These are phyloP conservation scores for Avena atlantica DNA, from an alignment of 176 grass and related monocot species.

Conservation along the genomic window DNA sequence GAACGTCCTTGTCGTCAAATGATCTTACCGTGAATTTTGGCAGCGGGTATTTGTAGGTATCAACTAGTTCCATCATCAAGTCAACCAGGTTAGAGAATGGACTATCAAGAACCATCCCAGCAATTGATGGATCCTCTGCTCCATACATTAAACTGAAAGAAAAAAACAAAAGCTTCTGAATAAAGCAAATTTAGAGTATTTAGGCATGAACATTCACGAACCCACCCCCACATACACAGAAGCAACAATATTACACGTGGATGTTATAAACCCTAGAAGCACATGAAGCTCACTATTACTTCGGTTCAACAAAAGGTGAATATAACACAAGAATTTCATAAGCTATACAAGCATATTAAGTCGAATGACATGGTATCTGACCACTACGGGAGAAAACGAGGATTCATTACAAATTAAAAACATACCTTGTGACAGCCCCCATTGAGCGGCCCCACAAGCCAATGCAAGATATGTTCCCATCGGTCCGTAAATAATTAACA, in stretches of 20 bases:
- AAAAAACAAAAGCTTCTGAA: slow-evolving; percentile 28
- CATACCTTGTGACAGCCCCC: slow-evolving; percentile 94
- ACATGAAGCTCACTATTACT: slow-evolving; percentile 12
- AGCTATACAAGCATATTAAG: slow-evolving; percentile 33
- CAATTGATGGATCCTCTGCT: slow-evolving; percentile 99
- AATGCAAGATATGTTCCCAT: slow-evolving; percentile 90
- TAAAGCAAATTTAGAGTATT: slow-evolving; percentile 19
- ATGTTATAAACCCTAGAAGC: neutral
- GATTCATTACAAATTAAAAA: slow-evolving; percentile 30
- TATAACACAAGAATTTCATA: slow-evolving; percentile 1
- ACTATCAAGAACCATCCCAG: slow-evolving; percentile 99
- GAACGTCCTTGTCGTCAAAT: neutral
- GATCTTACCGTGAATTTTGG: slow-evolving; percentile 95
- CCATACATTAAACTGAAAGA: slow-evolving; percentile 95
- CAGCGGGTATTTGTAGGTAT: slow-evolving; percentile 98
- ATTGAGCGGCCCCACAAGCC: slow-evolving; percentile 99
- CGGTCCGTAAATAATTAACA: slow-evolving; percentile 80
- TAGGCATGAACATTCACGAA: neutral
- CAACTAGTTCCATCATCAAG: slow-evolving; percentile 99
- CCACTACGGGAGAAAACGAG: neutral
- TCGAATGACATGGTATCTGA: neutral
- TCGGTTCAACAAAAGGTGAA: neutral
- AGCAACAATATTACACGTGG: slow-evolving; percentile 12
- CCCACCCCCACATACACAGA: neutral
- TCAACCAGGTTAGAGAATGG: slow-evolving; percentile 98